Conservation (phyloP, 805 yeast species). For the Metschnikowia picachoensis region DNA sequence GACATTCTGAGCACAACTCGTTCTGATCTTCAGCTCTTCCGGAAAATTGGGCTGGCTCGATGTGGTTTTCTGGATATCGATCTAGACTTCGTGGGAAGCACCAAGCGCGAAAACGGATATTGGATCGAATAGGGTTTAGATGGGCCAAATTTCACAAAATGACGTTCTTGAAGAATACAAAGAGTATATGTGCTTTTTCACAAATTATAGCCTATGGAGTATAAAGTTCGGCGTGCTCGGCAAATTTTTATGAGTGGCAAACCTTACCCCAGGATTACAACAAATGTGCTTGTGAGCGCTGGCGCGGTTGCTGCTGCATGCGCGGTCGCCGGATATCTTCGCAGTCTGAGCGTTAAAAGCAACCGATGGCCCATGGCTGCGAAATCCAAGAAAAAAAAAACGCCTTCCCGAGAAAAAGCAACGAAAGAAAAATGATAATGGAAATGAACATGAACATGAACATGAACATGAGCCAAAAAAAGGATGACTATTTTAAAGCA, state of each 20-base stretch:
- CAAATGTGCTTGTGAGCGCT: neutral
- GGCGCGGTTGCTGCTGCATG: constrained; percentile 2
- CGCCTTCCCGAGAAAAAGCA: neutral
- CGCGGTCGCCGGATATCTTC: neutral
- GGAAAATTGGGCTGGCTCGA: neutral
- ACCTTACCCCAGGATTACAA: constrained; percentile 1
- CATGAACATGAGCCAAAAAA: no score
- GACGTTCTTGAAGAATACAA: no score
- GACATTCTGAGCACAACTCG: neutral
- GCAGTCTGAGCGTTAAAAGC: neutral
- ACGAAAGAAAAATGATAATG: no score
- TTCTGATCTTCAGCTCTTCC: neutral
- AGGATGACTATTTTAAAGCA: neutral
- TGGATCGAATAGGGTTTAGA: no score
- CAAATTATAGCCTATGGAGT: no score
- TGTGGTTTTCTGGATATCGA: neutral
- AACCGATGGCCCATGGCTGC: no score
- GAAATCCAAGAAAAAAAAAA: neutral
- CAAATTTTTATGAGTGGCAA: neutral
- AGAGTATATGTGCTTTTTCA: no score
- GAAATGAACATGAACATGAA: no score
- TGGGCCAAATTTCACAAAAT: no score
- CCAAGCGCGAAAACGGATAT: no score
- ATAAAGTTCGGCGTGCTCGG: no score
- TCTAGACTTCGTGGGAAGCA: no score